A percentile compares a stretch with the other conserved stretches of the same genome.
phyloP scores from a whole-genome alignment of 2,329 filamentous ascomycete genomes.

The Diaporthe capsici region DNA sequence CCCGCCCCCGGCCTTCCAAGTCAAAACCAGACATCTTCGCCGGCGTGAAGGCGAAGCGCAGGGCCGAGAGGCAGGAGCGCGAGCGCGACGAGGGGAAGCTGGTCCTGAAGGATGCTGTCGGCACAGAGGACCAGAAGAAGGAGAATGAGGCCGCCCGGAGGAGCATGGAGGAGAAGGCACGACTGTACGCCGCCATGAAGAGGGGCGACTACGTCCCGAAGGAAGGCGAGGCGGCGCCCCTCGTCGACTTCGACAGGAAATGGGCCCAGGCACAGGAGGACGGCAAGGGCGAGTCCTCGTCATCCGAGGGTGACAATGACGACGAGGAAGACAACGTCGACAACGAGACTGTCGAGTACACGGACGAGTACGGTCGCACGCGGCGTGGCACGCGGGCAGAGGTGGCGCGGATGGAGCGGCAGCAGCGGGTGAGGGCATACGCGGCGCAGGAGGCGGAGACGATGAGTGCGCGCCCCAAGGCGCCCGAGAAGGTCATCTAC shows the following conservation, averaged over 20 bases:
- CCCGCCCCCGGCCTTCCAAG: slow-evolving; percentile 67
- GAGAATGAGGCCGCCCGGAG: slow-evolving; percentile 80
- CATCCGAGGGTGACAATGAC: slow-evolving; percentile 68
- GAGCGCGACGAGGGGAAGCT: slow-evolving; percentile 65
- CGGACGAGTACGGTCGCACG: slow-evolving; percentile 93
- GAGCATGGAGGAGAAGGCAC: slow-evolving; percentile 91
- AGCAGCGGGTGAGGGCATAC: slow-evolving; percentile 64
- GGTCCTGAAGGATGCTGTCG: slow-evolving; percentile 64
- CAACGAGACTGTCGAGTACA: slow-evolving; percentile 83
- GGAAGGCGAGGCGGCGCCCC: slow-evolving; percentile 74
- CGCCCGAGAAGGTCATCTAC: slow-evolving; percentile 81
- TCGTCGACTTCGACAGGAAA: slow-evolving; percentile 96
- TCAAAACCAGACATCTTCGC: slow-evolving; percentile 79
- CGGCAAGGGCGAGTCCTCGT: slow-evolving; percentile 50
- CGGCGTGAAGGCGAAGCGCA: slow-evolving; percentile 59
- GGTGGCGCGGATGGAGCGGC: slow-evolving; percentile 73
- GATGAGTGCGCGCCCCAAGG: slow-evolving; percentile 76
- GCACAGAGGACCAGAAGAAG: slow-evolving; percentile 74
- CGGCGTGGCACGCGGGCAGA: slow-evolving; percentile 80
- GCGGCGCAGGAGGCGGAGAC: slow-evolving; percentile 74
- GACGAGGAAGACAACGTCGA: slow-evolving; percentile 56
- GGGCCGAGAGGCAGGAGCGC: slow-evolving; percentile 72
- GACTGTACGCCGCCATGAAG: slow-evolving; percentile 91
- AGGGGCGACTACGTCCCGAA: slow-evolving; percentile 84
- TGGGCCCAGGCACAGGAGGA: slow-evolving; percentile 81